These are phyloP conservation scores for Candida glucosophila DNA, from an alignment of 1,139 yeast species.

Conservation along the genomic window DNA sequence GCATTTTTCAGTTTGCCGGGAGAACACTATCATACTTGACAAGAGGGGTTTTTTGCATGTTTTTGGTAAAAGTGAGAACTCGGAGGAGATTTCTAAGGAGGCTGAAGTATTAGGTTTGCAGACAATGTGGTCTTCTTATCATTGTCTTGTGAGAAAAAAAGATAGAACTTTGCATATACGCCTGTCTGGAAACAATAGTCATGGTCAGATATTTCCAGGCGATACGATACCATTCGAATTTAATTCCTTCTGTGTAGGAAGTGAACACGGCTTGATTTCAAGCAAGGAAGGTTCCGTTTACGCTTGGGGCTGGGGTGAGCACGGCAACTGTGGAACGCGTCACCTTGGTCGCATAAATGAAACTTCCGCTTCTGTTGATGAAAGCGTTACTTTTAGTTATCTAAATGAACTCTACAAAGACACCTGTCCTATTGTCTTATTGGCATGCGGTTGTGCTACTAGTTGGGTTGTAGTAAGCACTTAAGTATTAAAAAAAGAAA, in stretches of 20 bases:
- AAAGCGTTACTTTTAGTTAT: conserved; percentile 27
- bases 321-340: conserved; percentile 78
- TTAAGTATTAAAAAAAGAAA: conserved; percentile 5
- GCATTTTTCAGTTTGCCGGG: conserved; percentile 34
- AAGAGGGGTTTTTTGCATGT: conserved; percentile 4
- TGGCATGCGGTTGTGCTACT: conserved; percentile 40
- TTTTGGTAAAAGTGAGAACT: conserved; percentile 11
- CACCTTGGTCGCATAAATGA: conserved; percentile 3
- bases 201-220: conserved; percentile 53
- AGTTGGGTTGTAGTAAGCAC: conserved; percentile 24
- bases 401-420: conserved; percentile 28
- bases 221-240: conserved; percentile 4
- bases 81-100: conserved; percentile 1
- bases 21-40: conserved; percentile 25
- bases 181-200: conserved; percentile 70
- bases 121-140: conserved; percentile 82
- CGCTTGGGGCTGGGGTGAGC: conserved; percentile 99
- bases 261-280: conserved; percentile 72
- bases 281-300: conserved; percentile 24
- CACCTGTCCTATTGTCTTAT: conserved; percentile 12
- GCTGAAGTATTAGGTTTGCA: conserved; percentile 14
- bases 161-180: conserved; percentile 11
- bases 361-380: conserved; percentile 8
- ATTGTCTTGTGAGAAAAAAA: conserved; percentile 20
- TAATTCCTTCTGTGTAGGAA: conserved; percentile 53